Base-by-base conservation (phyloP, 1,284 basidiomycete species). In the Mycosarcoma maydis region DNA sequence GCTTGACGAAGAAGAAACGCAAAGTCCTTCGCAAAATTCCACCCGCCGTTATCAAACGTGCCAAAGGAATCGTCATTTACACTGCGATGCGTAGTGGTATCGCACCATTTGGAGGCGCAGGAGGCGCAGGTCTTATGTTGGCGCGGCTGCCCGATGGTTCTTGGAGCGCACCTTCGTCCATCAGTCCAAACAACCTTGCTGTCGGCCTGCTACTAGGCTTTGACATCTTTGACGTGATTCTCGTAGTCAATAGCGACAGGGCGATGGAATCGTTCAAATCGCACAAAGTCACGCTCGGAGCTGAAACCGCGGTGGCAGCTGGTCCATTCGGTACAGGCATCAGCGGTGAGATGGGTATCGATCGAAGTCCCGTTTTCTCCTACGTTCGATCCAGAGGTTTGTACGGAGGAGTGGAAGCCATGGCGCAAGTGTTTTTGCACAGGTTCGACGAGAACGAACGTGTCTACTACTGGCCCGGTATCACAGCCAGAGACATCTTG, bases 21-120 rank as follows among this genome's bases (percentile, higher is more conserved):
- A 84, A 84, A 47, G 83, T 85, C 7, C 68, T 85, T 11, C 82
- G 84, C 37, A 86, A 86, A 76, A 85, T 86, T 48, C 85, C 86
- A 0, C 84, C 85, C 0, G 54, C 78, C 14, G 83, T 86, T n/a
- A 83, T 87, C 36, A 73, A 80, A 17, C 60, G 83, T 8, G 85
- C 85, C 2, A 73, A 75, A 23, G 78, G 78, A 6, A 73, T 80
- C 42, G 83, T 83, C 23, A 86, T 87, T 69, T 86, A 85, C 71
- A 85, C 85, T 0, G 80, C 81, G 8, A 85, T 86, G 80, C 47
- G 83, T 9, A 73, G 78, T 9, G 86, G 85, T 1, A 82, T 86
- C 11, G 84, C 85, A 0, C 86, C 86, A 0, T 83, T 87, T 13
- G 85, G 85, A 10, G 86, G 86, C 0, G 84, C 85, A 0, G 85